A percentile compares a stretch with the other conserved stretches of the same genome.
Evolutionary conservation across 2,329 filamentous ascomycete genomes (phyloP).

Genomic region (Gyromitra esculenta): DNA sequence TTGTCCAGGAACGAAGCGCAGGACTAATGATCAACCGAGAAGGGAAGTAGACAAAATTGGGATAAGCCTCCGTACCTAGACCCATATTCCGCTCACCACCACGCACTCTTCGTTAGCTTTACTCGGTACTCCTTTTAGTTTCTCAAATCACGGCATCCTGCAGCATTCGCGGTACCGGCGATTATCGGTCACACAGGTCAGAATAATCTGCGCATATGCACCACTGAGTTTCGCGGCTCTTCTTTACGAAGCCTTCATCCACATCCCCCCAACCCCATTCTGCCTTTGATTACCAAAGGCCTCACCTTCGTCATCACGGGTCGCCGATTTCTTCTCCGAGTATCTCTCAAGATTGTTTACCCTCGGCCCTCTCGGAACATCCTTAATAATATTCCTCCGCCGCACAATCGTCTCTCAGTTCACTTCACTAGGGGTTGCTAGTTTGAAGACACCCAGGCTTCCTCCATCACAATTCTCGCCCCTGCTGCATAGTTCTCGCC

Average conservation of each 20-base stretch:
- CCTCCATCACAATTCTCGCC: conserved; percentile 73
- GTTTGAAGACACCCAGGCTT: conserved; percentile 57
- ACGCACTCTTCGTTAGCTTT: conserved; percentile 33
- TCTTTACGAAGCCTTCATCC: conserved; percentile 51
- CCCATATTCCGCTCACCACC: conserved; percentile 38
- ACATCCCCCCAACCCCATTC: conserved; percentile 13
- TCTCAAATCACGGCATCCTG: conserved; percentile 35
- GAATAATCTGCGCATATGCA: conserved; percentile 38
- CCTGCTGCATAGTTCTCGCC: conserved; percentile 99
- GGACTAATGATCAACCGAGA: conserved; percentile 28
- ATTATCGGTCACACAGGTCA: conserved; percentile 28
- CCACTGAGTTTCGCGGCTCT: conserved; percentile 43
- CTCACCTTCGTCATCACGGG: conserved; percentile 50
- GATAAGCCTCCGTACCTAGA: conserved; percentile 15
- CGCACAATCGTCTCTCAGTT: conserved; percentile 45
- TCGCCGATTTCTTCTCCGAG: conserved; percentile 53
- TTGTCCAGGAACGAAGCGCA: conserved; percentile 26
- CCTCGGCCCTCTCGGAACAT: conserved; percentile 53
- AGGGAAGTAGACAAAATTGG: conserved; percentile 31
- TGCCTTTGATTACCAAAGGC: conserved; percentile 54
- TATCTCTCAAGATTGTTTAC: conserved; percentile 55
- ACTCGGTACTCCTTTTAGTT: conserved; percentile 41
- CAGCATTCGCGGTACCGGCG: conserved; percentile 22
- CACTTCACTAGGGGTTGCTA: conserved; percentile 45
- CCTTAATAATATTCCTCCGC: conserved; percentile 58